phyloP scores from a whole-genome alignment of 768 basidiomycete genomes.

The Leccinum longicurvipes region DNA sequence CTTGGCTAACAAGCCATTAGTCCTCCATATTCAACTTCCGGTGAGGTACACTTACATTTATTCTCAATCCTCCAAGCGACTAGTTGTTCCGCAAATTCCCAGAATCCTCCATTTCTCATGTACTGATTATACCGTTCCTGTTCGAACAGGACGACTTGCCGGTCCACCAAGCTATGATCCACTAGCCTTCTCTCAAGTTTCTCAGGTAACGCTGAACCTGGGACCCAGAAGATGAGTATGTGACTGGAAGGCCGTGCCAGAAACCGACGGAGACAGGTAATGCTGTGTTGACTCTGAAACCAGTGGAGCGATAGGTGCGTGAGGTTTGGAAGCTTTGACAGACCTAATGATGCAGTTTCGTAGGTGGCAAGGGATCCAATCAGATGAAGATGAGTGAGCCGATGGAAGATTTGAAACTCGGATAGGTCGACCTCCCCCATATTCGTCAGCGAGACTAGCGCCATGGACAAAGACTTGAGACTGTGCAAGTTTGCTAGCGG shows the following conservation, averaged over 20 bases:
- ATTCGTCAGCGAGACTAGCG: background rate
- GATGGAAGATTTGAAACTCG: background rate
- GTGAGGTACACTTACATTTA: background rate
- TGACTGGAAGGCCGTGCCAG: background rate
- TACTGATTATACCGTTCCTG: background rate
- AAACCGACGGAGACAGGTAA: background rate
- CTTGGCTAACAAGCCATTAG: background rate
- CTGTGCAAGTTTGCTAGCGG: background rate
- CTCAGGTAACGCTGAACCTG: background rate
- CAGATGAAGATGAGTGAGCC: background rate
- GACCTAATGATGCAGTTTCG: background rate
- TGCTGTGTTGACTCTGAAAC: background rate
- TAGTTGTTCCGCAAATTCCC: background rate
- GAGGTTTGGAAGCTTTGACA: background rate
- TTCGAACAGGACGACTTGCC: background rate
- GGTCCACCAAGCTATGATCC: background rate
- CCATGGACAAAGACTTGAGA: background rate
- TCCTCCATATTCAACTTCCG: background rate
- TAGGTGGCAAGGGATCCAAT: background rate
- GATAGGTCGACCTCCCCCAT: background rate
- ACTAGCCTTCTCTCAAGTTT: background rate
- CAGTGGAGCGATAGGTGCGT: background rate
- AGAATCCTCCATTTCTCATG: background rate
- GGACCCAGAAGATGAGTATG: background rate
- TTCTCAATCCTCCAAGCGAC: background rate